These are phyloP conservation scores for Artemisia annua DNA, from an alignment of 129 eudicot genomes.

Conservation along the genomic window DNA sequence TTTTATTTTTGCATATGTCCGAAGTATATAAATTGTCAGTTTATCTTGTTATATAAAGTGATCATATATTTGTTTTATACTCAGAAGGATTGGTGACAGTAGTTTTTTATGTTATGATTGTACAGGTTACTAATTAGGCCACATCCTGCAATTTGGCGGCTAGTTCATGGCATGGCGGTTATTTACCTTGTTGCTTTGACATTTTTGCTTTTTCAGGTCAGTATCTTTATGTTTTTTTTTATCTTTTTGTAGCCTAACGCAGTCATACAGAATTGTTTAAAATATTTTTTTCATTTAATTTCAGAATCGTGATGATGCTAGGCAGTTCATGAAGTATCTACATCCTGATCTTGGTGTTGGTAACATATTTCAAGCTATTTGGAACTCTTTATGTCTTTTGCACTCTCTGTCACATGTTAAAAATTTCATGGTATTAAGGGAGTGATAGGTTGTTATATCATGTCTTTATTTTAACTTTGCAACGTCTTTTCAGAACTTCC, in stretches of 20 bases:
- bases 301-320: constrained; percentile 98
- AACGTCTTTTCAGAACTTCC: constrained; percentile 74
- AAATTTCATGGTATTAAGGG: constrained; percentile 6
- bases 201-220: constrained; percentile 95
- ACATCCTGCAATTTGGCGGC: constrained; percentile 98
- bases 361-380: constrained; percentile 29
- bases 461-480: constrained; percentile 14
- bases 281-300: constrained; percentile 9
- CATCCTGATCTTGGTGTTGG: constrained; percentile 98
- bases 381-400: constrained; percentile 2
- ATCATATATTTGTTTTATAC: constrained; percentile 1
- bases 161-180: constrained; percentile 96
- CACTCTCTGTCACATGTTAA: constrained; percentile 4
- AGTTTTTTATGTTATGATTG: constrained; percentile 17
- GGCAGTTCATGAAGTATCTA: constrained; percentile 92
- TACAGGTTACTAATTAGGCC: constrained; percentile 86
- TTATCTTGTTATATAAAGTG: constrained; percentile 5
- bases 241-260: constrained; percentile 17
- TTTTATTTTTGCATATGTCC: too few relatives aligned
- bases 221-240: constrained; percentile 19
- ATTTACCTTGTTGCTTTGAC: constrained; percentile 86
- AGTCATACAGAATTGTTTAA: neutral
- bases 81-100: neutral
- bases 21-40: neutral
- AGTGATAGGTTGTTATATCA: neutral